A percentile compares a stretch with the other conserved stretches of the same genome.
Evolutionary conservation across 2,329 filamentous ascomycete species (phyloP).

Genomic region (Colletotrichum neosansevieriae): DNA sequence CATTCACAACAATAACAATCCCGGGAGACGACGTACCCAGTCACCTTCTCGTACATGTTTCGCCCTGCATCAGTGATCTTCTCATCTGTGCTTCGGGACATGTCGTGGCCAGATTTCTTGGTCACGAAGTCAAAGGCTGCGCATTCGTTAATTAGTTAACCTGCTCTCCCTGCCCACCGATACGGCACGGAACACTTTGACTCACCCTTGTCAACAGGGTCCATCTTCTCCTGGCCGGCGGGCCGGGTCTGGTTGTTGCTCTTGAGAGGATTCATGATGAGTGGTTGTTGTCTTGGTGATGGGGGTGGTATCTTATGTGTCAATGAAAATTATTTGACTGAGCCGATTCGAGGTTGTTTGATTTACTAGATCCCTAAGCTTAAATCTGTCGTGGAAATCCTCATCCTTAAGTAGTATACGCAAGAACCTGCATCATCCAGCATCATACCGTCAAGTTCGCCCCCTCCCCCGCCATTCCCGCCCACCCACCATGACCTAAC

Average conservation of each 20-base stretch:
- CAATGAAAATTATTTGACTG: too few relatives aligned
- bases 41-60: slow-evolving; percentile 50
- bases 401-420: slow-evolving; percentile 16
- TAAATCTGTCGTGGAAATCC: not conserved
- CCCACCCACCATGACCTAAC: slow-evolving; percentile 33
- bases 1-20: not conserved
- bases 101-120: slow-evolving; percentile 52
- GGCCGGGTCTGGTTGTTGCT: slow-evolving; percentile 16
- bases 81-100: slow-evolving; percentile 51
- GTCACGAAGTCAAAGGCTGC: slow-evolving; percentile 47
- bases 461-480: slow-evolving; percentile 29
- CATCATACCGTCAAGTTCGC: not conserved
- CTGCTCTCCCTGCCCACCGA: too few relatives aligned
- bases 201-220: slow-evolving; percentile 56
- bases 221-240: slow-evolving; percentile 43
- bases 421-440: not conserved
- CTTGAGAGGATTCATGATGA: slow-evolving; percentile 34
- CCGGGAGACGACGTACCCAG: slow-evolving; percentile 47
- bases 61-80: slow-evolving; percentile 55
- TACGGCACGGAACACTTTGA: not conserved
- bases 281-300: not conserved
- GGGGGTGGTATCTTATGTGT: not conserved
- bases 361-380: too few relatives aligned
- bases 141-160: too few relatives aligned
- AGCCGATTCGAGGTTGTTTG: too few relatives aligned